Evolutionary conservation across 2,329 filamentous ascomycete genomes (phyloP), one percentile per base, ranked within the genome.

Genomic region (Pseudogymnoascus sp.): DNA sequence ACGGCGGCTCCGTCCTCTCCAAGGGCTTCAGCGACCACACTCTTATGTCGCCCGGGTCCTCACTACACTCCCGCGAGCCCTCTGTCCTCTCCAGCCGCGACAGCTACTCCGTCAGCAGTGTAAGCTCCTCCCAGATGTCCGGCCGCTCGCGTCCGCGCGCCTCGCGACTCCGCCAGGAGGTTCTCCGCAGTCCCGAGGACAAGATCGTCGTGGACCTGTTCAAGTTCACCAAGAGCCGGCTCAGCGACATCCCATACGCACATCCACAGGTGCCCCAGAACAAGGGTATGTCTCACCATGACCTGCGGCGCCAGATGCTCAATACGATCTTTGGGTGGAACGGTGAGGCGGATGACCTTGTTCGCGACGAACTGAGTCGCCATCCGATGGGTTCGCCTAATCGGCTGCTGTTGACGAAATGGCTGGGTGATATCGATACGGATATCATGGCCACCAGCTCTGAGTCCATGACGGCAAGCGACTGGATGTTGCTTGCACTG

Each of bases 401-500:
- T 65, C 86, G 89, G 11, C 90, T 97, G 60, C 81, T 97, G 39
- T 81, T 99, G 4, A 83, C 91, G 1, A 96, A 95, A 74, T 99
- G 94, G 94, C 83, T 99, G 0, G 92, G 92, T 12, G 90, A 96
- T 65, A 85, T 91, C 38, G 87, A 91, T 64, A 83, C 88, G 0
- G 91, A 96, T 69, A 82, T 91, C 41, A 90, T 96, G 83, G 83
- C 86, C 10, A 85, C 90, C 2, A 90, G 85, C 45, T 89, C 91
- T 0, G 86, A 93, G 67, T 88, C 90, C n/a, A 92, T 94, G 83
- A 93, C 91, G 8, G 91, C 90, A 2, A 90, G 91, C 0, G 94
- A 97, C 74, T 99, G 94, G 94, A 97, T 99, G 91, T 78, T 97
- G 63, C 78, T 99, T 37, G 93, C 94, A 10, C 77, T 99, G 60